Evolutionary conservation across 345 rosid species (phyloP).

Genomic region (Eutrema yunnanense): DNA sequence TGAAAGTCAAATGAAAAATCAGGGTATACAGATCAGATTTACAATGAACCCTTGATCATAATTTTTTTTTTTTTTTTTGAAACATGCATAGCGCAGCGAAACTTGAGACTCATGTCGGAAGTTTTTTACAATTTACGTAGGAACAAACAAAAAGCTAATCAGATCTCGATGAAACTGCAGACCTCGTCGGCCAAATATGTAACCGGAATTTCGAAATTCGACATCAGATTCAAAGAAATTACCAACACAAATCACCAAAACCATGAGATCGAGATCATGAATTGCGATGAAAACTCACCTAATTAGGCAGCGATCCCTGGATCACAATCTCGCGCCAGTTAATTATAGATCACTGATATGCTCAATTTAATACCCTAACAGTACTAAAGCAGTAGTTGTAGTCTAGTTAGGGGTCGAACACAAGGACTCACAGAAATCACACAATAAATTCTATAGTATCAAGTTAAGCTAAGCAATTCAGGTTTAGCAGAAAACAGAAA

Average conservation of each 20-base stretch:
- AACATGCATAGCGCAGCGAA: neutral
- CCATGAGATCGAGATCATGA: constrained; percentile 5
- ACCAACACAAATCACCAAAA: neutral
- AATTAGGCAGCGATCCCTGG: constrained; percentile 14
- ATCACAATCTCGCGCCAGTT: constrained; percentile 10
- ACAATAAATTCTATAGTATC: too few relatives aligned
- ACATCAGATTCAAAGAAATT: constrained; percentile 20
- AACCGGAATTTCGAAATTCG: neutral
- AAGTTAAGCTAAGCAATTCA: too few relatives aligned
- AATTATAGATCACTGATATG: constrained; percentile 14
- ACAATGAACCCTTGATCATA: constrained; percentile 16
- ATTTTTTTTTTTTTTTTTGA: neutral
- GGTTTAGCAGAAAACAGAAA: too few relatives aligned
- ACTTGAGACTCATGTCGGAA: neutral
- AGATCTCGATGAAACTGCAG: too few relatives aligned
- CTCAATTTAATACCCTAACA: too few relatives aligned
- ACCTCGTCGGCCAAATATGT: neutral
- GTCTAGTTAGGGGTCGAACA: too few relatives aligned
- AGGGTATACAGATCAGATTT: constrained; percentile 10
- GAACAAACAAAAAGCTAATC: constrained; percentile 18
- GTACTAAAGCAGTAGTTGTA: too few relatives aligned
- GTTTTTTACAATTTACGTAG: neutral
- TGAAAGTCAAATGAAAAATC: neutral
- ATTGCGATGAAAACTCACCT: constrained; percentile 20
- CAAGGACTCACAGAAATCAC: too few relatives aligned